Evolutionary conservation across 2,329 filamentous ascomycete species (phyloP).

Genomic region (Ophioceras dolichostomum): DNA sequence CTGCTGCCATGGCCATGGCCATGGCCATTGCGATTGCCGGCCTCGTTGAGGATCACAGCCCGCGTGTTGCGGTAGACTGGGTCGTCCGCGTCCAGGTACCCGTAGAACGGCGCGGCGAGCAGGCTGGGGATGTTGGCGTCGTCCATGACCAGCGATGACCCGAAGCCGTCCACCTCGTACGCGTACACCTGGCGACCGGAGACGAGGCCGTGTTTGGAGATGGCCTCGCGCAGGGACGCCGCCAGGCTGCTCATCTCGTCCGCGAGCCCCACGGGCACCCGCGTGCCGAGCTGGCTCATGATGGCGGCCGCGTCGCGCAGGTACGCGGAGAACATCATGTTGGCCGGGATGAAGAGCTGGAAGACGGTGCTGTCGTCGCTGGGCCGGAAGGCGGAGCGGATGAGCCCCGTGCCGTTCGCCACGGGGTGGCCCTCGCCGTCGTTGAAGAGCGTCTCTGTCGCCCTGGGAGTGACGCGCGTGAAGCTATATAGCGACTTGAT

Average conservation of each 20-base stretch:
- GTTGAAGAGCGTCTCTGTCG: conserved; percentile 73
- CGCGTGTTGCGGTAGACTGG: conserved; percentile 62
- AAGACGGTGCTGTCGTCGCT: conserved; percentile 80
- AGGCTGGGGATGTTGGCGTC: conserved; percentile 55
- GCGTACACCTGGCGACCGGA: conserved; percentile 46
- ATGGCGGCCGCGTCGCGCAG: conserved; percentile 36
- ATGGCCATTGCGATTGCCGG: conserved; percentile 11
- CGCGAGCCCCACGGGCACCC: conserved; percentile 32
- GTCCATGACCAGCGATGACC: conserved; percentile 48
- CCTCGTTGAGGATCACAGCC: conserved; percentile 47
- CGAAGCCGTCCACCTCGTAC: conserved; percentile 62
- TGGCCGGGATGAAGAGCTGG: conserved; percentile 80
- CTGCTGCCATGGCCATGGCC: not conserved
- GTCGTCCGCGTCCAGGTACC: conserved; percentile 44
- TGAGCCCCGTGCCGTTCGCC: conserved; percentile 63
- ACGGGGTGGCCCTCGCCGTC: conserved; percentile 71
- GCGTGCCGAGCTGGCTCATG: conserved; percentile 25
- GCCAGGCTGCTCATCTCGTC: conserved; percentile 45
- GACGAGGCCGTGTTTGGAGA: conserved; percentile 35
- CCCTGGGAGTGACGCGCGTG: conserved; percentile 55
- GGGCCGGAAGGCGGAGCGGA: conserved; percentile 80
- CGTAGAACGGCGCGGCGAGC: conserved; percentile 48
- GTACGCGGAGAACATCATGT: conserved; percentile 68
- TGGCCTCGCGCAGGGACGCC: conserved; percentile 26
- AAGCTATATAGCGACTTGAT: conserved; percentile 59